phyloP scores from a whole-genome alignment of 2,329 filamentous ascomycete species.

The Stagonosporopsis tanaceti region DNA sequence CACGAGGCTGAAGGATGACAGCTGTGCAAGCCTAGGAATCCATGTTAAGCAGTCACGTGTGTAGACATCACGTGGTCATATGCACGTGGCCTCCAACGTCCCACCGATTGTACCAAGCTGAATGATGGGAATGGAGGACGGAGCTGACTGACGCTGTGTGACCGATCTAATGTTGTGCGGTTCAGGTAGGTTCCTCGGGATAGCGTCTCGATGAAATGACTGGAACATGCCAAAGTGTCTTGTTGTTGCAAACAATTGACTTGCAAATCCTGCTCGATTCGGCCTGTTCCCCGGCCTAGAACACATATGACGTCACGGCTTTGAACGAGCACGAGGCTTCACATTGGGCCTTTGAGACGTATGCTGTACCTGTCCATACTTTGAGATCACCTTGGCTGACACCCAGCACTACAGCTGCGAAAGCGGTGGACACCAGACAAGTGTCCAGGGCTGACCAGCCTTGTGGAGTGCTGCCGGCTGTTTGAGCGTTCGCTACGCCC shows the following conservation, averaged over 20 bases:
- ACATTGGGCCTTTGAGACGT: background rate
- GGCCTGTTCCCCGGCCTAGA: constrained; percentile 4
- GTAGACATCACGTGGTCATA: background rate
- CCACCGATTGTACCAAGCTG: too few species aligned
- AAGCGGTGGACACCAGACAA: background rate
- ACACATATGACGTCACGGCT: constrained; percentile 9
- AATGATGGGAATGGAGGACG: too few species aligned
- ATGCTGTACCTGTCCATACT: background rate
- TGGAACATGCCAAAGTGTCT: background rate
- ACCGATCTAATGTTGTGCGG: background rate
- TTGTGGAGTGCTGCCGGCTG: constrained; percentile 1
- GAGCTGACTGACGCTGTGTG: background rate
- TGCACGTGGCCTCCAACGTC: too few species aligned
- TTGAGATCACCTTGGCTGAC: background rate
- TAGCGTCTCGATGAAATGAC: background rate
- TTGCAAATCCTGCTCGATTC: background rate
- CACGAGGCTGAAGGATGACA: background rate
- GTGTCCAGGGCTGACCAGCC: background rate
- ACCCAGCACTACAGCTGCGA: background rate
- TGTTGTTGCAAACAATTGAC: constrained; percentile 12
- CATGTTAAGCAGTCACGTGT: background rate
- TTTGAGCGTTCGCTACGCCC: constrained; percentile 2
- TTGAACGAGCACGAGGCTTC: constrained; percentile 8
- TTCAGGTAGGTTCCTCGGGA: background rate
- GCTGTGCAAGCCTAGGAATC: too few species aligned